These are phyloP conservation scores for Maudiozyma bulderi DNA, from an alignment of 805 yeast species.

Conservation along the genomic window DNA sequence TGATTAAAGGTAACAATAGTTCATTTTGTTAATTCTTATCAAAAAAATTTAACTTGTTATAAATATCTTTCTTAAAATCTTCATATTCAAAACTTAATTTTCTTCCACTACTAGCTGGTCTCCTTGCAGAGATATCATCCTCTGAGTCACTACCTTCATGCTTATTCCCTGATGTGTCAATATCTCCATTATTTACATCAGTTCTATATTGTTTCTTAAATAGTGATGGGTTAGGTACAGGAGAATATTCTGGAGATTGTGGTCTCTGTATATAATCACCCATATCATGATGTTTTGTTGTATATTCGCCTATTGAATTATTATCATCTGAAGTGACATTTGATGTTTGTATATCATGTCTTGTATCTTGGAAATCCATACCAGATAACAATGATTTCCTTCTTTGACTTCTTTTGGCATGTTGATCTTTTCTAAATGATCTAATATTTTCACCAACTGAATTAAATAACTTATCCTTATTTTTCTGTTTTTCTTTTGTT, in stretches of 20 bases:
- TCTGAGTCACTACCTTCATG: background rate
- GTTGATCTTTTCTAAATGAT: background rate
- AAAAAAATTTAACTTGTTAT: constrained; percentile 23
- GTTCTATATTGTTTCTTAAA: constrained; percentile 2
- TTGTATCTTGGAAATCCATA: constrained; percentile 10
- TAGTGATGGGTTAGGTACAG: background rate
- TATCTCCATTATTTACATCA: background rate
- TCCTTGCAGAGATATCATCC: background rate
- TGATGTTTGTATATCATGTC: constrained; percentile 10
- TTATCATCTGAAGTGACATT: constrained; percentile 1
- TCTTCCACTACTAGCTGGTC: constrained; percentile 10
- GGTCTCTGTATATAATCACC: constrained; percentile 7
- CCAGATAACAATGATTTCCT: constrained; percentile 1
- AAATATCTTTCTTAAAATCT: constrained; percentile 26
- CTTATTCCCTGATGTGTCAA: background rate
- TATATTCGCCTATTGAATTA: background rate
- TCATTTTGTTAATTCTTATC: constrained; percentile 1
- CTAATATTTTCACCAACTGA: background rate
- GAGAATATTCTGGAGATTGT: background rate
- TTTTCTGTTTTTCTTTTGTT: background rate
- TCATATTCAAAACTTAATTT: constrained; percentile 24
- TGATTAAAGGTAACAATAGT: background rate
- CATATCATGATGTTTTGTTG: constrained; percentile 5
- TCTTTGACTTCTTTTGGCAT: constrained; percentile 1
- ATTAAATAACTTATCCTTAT: background rate